Evolutionary conservation across 805 yeast species (phyloP).

Genomic region (Suhomyces sp.): DNA sequence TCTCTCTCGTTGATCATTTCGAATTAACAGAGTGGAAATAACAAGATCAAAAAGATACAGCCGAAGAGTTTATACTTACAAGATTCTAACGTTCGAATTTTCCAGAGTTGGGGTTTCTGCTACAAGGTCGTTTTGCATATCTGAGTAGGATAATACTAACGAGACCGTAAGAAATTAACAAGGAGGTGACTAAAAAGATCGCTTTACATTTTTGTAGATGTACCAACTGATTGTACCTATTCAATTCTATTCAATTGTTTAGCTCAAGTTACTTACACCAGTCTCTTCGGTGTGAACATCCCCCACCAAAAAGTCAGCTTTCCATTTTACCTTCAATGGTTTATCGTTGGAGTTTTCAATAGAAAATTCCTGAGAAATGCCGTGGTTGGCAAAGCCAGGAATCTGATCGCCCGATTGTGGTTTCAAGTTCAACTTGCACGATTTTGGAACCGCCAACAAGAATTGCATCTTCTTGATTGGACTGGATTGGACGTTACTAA

Average conservation of each 20-base stretch:
- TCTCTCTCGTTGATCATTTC: too few species aligned
- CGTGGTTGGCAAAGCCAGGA: conserved; percentile 46
- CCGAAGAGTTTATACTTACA: too few species aligned
- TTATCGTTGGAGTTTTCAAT: conserved; percentile 34
- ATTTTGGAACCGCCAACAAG: conserved; percentile 69
- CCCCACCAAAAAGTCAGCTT: conserved; percentile 51
- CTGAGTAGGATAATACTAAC: too few species aligned
- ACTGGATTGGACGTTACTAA: conserved; percentile 49
- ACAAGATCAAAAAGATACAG: too few species aligned
- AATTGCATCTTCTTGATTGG: conserved; percentile 53
- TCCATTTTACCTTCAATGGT: conserved; percentile 71
- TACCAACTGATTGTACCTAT: too few species aligned
- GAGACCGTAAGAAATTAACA: too few species aligned
- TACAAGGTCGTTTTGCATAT: too few species aligned
- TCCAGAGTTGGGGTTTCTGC: too few species aligned
- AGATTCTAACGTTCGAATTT: too few species aligned
- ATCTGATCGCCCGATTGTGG: conserved; percentile 60
- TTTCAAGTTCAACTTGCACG: conserved; percentile 52
- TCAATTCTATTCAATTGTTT: background rate
- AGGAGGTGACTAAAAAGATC: too few species aligned
- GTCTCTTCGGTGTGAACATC: conserved; percentile 52
- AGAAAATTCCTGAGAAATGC: conserved; percentile 52
- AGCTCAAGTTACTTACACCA: conserved; percentile 44
- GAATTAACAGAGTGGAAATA: too few species aligned
- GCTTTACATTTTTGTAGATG: too few species aligned